Evolutionary conservation across 805 yeast genomes (phyloP), one percentile per base, ranked within the genome.

Genomic region (Pichia pseudocactophila): DNA sequence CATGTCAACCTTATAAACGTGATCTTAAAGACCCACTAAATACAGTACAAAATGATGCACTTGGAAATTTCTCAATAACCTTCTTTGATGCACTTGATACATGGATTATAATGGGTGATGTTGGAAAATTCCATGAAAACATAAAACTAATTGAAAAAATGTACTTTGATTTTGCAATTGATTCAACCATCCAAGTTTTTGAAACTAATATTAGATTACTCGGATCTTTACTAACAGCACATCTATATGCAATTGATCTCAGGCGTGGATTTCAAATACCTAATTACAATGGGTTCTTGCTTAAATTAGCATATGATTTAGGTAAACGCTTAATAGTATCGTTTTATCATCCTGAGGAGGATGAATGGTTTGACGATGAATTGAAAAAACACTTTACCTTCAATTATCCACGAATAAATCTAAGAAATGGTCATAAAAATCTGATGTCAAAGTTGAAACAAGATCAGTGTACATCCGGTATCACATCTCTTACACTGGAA

Each of bases 401-500:
- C 7, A 96, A 96, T 0, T 67, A 72, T n/a, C 87, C 97, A 0
- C 64, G 97, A 46, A 74, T 86, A 8, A 86, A 89, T 56, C 58
- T 89, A 19, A 63, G 63, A 15, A 51, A 64, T 18, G 90, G 89
- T 0, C 64, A 74, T 1, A 41, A 61, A 30, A 40, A 63, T 0
- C 48, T 79, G 0, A 76, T 82, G 0, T 46, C 59, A 7, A 53
- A 56, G 1, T 47, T 75, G 5, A 70, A 74, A 39, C 50, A 65
- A 11, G 94, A 85, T 47, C 88, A 88, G 7, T 88, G 96, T 56
- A 74, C 88, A 0, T 82, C 96, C 0, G 97, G 96, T 2, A 90
- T 89, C 15, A 82, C 88, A 0, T 78, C 89, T 1, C 84, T 95
- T 3, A 70, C 87, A 46, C 65, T 89, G 31, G 97, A 89, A 61